phyloP scores from a whole-genome alignment of 352 stramenopile genomes.

The Globisporangium viniferum region DNA sequence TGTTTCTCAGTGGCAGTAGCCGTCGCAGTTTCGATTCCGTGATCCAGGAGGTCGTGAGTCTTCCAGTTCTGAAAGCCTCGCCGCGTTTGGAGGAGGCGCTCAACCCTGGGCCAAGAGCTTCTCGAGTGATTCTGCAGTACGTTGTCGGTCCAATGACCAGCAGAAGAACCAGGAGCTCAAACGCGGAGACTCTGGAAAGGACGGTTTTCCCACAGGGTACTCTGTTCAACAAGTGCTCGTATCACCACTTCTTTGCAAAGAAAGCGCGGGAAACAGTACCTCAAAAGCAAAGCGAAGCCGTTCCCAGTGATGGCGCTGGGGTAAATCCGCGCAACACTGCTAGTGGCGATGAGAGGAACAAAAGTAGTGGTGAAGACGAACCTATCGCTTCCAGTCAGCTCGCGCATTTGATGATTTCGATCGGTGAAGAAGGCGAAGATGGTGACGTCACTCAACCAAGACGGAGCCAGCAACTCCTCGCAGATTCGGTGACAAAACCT shows the following conservation, averaged over 20 bases:
- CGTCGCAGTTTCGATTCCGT: constrained; percentile 38
- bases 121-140: constrained; percentile 22
- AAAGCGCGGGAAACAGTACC: not conserved
- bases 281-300: not conserved
- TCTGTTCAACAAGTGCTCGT: constrained; percentile 29
- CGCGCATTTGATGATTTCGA: constrained; percentile 8
- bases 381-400: not conserved
- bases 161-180: not conserved
- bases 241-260: constrained; percentile 25
- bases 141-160: constrained; percentile 27
- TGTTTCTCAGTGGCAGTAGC: constrained; percentile 34
- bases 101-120: not conserved
- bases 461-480: not conserved
- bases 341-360: not conserved
- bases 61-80: constrained; percentile 4
- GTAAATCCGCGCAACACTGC: not conserved
- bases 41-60: constrained; percentile 22
- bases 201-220: constrained; percentile 25
- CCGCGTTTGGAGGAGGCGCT: not conserved
- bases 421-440: not conserved
- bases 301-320: not conserved
- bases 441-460: not conserved
- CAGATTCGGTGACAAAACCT: not conserved
- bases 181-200: not conserved
- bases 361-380: not conserved